Conservation (phyloP, 2,329 filamentous ascomycete species). For the Botrytis paeoniae region DNA sequence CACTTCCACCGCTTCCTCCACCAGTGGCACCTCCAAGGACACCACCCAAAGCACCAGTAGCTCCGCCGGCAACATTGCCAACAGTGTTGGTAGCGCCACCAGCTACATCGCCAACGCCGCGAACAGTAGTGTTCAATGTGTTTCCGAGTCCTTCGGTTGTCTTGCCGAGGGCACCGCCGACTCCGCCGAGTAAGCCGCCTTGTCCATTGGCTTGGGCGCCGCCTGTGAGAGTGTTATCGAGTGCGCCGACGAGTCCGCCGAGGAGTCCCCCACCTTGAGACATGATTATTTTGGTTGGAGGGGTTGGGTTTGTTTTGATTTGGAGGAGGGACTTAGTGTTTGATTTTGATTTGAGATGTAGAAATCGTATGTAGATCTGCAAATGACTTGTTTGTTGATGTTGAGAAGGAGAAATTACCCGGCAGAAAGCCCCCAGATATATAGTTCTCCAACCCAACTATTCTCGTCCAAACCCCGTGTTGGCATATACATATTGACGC, state of each 20-base stretch:
- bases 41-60: conserved; percentile 8
- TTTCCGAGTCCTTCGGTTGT: conserved; percentile 40
- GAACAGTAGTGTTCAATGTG: conserved; percentile 34
- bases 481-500: conserved; percentile 13
- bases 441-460: background rate
- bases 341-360: background rate
- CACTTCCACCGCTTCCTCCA: conserved; percentile 9
- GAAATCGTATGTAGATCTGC: background rate
- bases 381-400: background rate
- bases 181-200: conserved; percentile 41
- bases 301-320: background rate
- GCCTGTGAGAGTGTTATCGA: conserved; percentile 42
- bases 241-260: conserved; percentile 33
- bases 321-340: background rate
- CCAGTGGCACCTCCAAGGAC: conserved; percentile 20
- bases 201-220: conserved; percentile 41
- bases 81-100: conserved; percentile 31
- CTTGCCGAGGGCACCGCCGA: conserved; percentile 36
- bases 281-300: conserved; percentile 3
- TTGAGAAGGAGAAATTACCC: background rate
- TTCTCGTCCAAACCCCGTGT: background rate
- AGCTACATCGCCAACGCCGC: conserved; percentile 38
- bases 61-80: conserved; percentile 12
- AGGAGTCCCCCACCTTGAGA: conserved; percentile 21
- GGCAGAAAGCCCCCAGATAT: background rate